Base-by-base conservation (phyloP, 225 moss, liverwort and hornwort species). In the Pseudoscleropodium purum region DNA sequence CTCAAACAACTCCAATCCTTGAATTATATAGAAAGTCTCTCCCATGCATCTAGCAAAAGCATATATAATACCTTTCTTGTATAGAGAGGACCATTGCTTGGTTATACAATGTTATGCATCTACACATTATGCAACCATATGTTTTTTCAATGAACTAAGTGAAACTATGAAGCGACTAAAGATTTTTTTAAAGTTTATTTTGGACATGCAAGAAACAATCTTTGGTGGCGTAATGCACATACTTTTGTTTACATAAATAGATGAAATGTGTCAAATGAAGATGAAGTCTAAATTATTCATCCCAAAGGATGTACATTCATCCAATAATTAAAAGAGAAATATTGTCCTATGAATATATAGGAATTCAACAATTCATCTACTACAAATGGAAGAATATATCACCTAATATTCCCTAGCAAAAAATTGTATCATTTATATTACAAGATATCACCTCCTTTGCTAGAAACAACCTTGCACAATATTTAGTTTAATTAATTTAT, bases 111-210 rank as follows among this genome's bases (percentile, higher is more conserved):
- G 14, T 31, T 33, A 33, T 64, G 4, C 37, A 37, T 54, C 4
- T 54, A 15, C 15, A 54, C 17, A 15, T 54, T 17, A 54, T 5
- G 2, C 66, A 66, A 37, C 11, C 3, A 21, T 21, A n/a, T 68
- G 12, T 37, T 68, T 12, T 68, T 68, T 21, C 12, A 23, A n/a
- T 6, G 2, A 12, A n/a, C 7, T 4, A n/a, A 0, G 21, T 11
- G 0, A 21, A 68, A 12, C 21, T 2, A 69, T n/a, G 3, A n/a
- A 23, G 13, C 1, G 0, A 19, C 36, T 3, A 66, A 5, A 3
- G 19, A 36, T 66, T 36, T 64, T 66, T 19, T 68, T 10, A 9
- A 18, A 6, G 6, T 6, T 11, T 68, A 37, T 37, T 20, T 21
- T 3, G 3, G 37, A 5, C 4, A 0, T 10, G 19, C 3, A 36